Conservation (phyloP, 83 land plant genomes). For the Picea mariana region DNA sequence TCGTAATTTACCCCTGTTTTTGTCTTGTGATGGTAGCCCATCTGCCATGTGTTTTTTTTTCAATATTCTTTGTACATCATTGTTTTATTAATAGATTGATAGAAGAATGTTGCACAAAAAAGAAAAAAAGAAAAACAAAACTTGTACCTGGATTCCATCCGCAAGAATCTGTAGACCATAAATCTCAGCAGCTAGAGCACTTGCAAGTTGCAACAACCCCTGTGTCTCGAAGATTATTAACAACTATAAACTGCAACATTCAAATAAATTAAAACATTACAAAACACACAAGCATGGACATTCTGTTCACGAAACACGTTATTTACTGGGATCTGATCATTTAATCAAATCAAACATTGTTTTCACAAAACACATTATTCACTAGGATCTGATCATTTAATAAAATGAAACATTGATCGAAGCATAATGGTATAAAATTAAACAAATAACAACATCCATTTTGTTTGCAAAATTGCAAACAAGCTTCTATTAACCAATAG, state of each 20-base stretch:
- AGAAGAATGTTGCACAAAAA: no score
- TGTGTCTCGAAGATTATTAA: slow-evolving; percentile 57
- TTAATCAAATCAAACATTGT: not conserved
- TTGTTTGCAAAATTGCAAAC: slow-evolving; percentile 1
- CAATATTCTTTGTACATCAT: no score
- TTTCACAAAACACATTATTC: no score
- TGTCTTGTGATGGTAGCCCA: no score
- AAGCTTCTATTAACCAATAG: not conserved
- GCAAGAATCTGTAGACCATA: slow-evolving; percentile 46
- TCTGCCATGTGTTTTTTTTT: no score
- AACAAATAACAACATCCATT: not conserved
- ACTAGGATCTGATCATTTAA: no score
- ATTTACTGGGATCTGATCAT: not conserved
- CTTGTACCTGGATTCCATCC: slow-evolving; percentile 64
- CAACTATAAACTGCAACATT: slow-evolving; percentile 55
- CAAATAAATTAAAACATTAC: slow-evolving; percentile 4
- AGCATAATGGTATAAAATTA: not conserved
- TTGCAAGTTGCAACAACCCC: slow-evolving; percentile 89
- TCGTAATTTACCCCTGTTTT: no score
- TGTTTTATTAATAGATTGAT: no score
- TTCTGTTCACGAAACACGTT: not conserved
- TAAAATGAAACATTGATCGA: not conserved
- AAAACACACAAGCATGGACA: not conserved
- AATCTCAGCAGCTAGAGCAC: slow-evolving; percentile 56
- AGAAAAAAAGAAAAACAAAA: not conserved